Base-by-base conservation (phyloP, 345 rosid genomes). In the Pugionium cornutum region DNA sequence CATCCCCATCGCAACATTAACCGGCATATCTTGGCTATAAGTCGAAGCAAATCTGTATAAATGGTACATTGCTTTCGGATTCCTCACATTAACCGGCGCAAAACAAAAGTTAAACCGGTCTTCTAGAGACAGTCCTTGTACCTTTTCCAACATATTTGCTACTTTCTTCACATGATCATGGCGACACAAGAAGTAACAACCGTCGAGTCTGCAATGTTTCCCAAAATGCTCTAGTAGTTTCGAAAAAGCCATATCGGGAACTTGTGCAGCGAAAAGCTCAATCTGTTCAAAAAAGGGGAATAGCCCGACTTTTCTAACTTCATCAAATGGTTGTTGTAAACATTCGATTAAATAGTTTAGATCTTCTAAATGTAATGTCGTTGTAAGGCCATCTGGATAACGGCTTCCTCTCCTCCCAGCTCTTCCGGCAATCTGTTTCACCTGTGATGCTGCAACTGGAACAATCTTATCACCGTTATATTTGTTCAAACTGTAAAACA, bases 391-490 rank as follows among this genome's bases (percentile, higher is more conserved):
- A 76, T 86, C 94, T 0, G 98, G 98, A 62, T 82, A 92, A 3
- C 75, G 58, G 62, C 98, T 89, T 70, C 97, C 97, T 78, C 98
- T 83, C 55, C 98, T 79, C 42, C 98, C 97, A 62, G 98, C 97
- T 80, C 98, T 86, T 54, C 98, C 98, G 0, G 91, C 98, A 67
- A 92, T 92, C 80, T 89, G 98, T 78, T 92, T 92, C 57, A 92
- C 92, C 55, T 89, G 98, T 32, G 96, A 84, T 4, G 94, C 85
- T 0, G 92, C 86, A 8, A 92, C 96, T 7, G 94, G 86, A 62
- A 89, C 89, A 7, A 80, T 68, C 81, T 81, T 92, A 64, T 87
- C 88, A 4, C 98, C 98, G 37, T 92, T 89, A 72, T 86, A 92
- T 69, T 92, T 92, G 9, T 83, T 71, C 63, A 92, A 82, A 40